These are phyloP conservation scores for Pittosporum tobira DNA, from an alignment of 129 eudicot species.

Conservation along the genomic window DNA sequence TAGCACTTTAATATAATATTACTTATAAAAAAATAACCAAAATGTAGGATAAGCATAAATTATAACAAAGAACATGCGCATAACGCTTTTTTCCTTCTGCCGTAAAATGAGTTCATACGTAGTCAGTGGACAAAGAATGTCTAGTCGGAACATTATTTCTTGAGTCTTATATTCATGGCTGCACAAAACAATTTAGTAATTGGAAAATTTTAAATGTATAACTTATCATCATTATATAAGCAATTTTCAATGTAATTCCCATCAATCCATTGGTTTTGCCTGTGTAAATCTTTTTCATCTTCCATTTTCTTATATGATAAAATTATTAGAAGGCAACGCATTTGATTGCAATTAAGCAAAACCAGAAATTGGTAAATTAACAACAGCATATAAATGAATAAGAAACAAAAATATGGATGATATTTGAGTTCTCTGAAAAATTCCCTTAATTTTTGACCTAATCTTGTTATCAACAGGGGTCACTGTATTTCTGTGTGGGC, in stretches of 20 bases:
- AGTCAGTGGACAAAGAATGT: not conserved
- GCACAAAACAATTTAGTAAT: not conserved
- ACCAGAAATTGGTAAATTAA: not conserved
- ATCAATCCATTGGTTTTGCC: not conserved
- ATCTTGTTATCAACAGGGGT: slow-evolving; percentile 52
- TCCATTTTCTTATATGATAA: not conserved
- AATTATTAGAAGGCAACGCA: not conserved
- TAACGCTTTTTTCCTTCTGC: not conserved
- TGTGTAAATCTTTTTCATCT: not conserved
- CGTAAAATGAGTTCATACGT: not conserved
- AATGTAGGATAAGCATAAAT: not conserved
- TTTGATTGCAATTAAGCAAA: not conserved
- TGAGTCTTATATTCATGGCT: not conserved
- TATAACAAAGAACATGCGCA: not conserved
- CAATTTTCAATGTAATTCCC: too few relatives aligned
- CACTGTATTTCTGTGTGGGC: slow-evolving; percentile 63
- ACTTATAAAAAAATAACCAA: not conserved
- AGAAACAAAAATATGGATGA: not conserved
- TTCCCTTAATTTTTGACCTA: slow-evolving; percentile 2
- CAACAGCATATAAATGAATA: not conserved
- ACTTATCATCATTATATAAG: too few relatives aligned
- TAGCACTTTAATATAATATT: not conserved
- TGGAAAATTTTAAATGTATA: not conserved
- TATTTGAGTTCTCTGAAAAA: slow-evolving; percentile 4
- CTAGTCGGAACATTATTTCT: not conserved